Conservation (phyloP, 1,284 basidiomycete genomes). For the Porogramme epimiltina region DNA sequence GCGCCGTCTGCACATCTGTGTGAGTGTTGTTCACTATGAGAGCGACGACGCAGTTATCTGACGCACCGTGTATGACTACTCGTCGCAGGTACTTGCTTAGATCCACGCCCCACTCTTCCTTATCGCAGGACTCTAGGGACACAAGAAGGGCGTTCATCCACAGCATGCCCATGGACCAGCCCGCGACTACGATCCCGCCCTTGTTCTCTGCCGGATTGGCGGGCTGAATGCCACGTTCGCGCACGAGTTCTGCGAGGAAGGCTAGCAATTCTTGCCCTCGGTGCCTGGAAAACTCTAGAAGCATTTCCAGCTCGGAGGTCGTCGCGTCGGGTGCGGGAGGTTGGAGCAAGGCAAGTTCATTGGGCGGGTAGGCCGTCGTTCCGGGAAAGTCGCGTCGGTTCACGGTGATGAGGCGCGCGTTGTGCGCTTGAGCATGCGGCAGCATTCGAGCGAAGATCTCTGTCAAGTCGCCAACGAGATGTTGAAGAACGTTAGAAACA, state of each 20-base stretch:
- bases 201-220: not conserved
- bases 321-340: constrained; percentile 1
- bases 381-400: constrained; percentile 12
- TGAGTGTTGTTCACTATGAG: too few relatives aligned
- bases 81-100: constrained; percentile 1
- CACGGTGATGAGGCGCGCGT: constrained; percentile 6
- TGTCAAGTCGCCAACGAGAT: not conserved
- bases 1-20: not conserved
- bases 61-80: constrained; percentile 1
- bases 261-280: constrained; percentile 21
- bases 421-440: not conserved
- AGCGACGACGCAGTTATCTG: not conserved
- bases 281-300: constrained; percentile 10
- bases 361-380: constrained; percentile 7
- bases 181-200: constrained; percentile 8
- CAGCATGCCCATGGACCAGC: constrained; percentile 7
- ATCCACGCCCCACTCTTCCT: not conserved
- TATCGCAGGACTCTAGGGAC: not conserved
- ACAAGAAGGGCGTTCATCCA: constrained; percentile 11
- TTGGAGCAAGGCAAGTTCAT: constrained; percentile 18
- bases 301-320: constrained; percentile 9
- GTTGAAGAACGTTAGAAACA: too few relatives aligned
- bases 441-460: constrained; percentile 1
- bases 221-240: constrained; percentile 18
- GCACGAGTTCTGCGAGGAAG: constrained; percentile 29